Base-by-base conservation (phyloP, 805 yeast genomes). In the Metschnikowia continentalis region DNA sequence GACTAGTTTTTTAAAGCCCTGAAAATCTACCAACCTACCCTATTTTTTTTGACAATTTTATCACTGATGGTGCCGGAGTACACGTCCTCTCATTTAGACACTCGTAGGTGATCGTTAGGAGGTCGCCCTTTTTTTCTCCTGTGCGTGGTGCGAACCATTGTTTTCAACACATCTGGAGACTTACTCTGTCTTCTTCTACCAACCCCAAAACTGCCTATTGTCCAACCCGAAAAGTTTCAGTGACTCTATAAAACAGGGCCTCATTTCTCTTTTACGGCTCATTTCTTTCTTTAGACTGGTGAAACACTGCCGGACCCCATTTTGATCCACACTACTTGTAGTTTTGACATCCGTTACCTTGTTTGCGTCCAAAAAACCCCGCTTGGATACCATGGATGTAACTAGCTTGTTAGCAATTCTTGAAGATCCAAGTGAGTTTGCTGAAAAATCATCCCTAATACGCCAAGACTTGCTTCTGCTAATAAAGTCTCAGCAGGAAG, bases 391-490 rank as follows among this genome's bases (percentile, higher is more conserved):
- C 42, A 69, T 70, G 74, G 71, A 68, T 54, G 61, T 71, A 32
- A 51, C 57, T 26, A 68, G 62, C 51, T 57, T 73, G 54, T 54
- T 72, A 49, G 62, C 61, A 52, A 61, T 71, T 51, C 69, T 73
- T 40, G 74, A 71, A 51, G 72, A 72, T 57, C 78, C 78, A 19
- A 64, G 58, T 23, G 61, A 61, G 47, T 71, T 62, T 52, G 57
- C 64, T 26, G 58, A 63, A 32, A 58, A 68, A 36, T 62, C 62
- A 38, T 60, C 63, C 4, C 57, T 58, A 33, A 61, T 72, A 56
- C 70, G 76, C 57, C 54, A 59, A 38, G 69, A 65, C 42, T 47
- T 72, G 26, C 51, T 62, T 32, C 57, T 50, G 43, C 70, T 68
- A 42, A 57, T 72, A 40, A 62, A 60, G 37, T 43, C 57, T 13